Evolutionary conservation across 2,329 filamentous ascomycete genomes (phyloP), one percentile per base, ranked within the genome.

Genomic region (Beauveria sp.): DNA sequence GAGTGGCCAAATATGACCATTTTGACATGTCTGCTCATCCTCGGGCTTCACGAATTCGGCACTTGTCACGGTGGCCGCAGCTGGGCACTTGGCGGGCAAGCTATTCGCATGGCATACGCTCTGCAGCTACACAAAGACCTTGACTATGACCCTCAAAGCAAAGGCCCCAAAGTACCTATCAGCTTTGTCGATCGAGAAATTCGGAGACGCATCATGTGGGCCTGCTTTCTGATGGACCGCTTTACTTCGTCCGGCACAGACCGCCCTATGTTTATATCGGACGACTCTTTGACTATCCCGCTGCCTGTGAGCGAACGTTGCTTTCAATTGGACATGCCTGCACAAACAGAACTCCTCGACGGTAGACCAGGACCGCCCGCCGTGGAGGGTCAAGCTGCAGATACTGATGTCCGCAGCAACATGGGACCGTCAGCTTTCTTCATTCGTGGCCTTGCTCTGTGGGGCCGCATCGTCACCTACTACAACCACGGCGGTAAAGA

Each of bases 1-100:
- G 94, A 97, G 70, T 91, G 91, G 76, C 93, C 94, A 1, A 97
- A 96, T 71, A 94, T 97, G 64, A 97, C 93, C 2, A 96, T 97
- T 47, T 76, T 99, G 51, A 97, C 92, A 5, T 94, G 93, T 52
- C 88, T 96, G 63, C 75, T 97, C 9, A 84, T 97, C 20, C 81
- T 97, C 18, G 92, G 92, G 3, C 79, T 99, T 43, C 93, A 99
- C 71, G 93, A 97, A 69, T 97, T 97, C 68, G 94, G 94, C 60
- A 97, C 93, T 14, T 97, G 94, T 70, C 93, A 97, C 71, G 94
- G 94, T 61, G 93, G 92, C 16, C 84, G 93, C 66, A 97, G 92
- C 71, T 99, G 94, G 94, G 91, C 96, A 63, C 84, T 97, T 64
- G 92, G 92, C 20, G 94, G 94, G 1, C 92, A 96, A 79, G 94